Evolutionary conservation across 257 asterid species (phyloP).

Genomic region (Salvia hispanica): DNA sequence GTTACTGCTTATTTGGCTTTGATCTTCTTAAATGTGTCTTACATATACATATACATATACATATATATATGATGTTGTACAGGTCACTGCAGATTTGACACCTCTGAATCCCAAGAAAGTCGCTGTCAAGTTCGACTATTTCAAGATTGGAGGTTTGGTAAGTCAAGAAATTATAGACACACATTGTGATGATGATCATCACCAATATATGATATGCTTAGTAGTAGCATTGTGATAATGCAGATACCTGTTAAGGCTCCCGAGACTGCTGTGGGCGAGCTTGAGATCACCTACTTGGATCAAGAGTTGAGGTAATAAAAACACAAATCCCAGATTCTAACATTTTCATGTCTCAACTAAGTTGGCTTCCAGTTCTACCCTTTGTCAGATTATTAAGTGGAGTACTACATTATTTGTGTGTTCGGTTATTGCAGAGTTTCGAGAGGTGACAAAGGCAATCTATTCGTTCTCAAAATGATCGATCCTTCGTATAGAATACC

Average conservation of each 20-base stretch:
- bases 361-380: no score
- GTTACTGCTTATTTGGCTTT: no score
- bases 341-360: no score
- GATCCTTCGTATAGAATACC: slow-evolving; percentile 78
- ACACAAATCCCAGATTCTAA: no score
- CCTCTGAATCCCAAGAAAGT: slow-evolving; percentile 6
- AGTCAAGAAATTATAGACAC: slow-evolving; percentile 24
- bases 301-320: slow-evolving; percentile 61
- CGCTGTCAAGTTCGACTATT: slow-evolving; percentile 6
- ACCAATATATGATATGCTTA: neutral
- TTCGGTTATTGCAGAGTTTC: slow-evolving; percentile 53
- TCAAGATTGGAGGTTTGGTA: slow-evolving; percentile 71
- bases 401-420: no score
- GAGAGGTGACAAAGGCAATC: slow-evolving; percentile 85
- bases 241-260: slow-evolving; percentile 66
- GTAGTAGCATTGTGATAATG: neutral
- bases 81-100: slow-evolving; percentile 83
- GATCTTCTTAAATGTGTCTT: neutral
- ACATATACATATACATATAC: no score
- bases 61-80: slow-evolving; percentile 14
- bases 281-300: slow-evolving; percentile 83
- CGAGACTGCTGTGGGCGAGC: slow-evolving; percentile 65
- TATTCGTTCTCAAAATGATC: slow-evolving; percentile 79
- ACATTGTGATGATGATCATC: neutral
- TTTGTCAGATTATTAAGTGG: no score